A percentile compares a stretch with the other conserved stretches of the same genome.
These are phyloP conservation scores for Leccinum griseonigrum DNA, from an alignment of 1,284 basidiomycete genomes.

Conservation along the genomic window DNA sequence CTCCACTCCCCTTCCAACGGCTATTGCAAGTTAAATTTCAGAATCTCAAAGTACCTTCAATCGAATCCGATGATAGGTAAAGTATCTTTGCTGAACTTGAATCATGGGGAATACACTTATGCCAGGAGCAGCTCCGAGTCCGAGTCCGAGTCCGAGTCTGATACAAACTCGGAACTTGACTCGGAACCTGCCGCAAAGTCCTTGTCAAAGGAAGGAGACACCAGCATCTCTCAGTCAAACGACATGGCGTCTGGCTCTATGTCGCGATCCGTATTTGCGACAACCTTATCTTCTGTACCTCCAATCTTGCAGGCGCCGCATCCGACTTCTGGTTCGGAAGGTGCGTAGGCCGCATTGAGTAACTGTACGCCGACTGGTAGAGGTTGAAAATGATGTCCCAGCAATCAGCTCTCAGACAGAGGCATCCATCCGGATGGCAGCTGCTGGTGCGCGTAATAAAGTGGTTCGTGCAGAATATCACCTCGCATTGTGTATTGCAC, in stretches of 20 bases:
- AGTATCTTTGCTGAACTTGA: background rate
- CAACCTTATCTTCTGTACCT: background rate
- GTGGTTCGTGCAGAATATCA: background rate
- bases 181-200: background rate
- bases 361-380: background rate
- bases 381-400: background rate
- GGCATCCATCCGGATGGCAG: background rate
- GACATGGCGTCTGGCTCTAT: background rate
- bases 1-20: background rate
- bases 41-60: background rate
- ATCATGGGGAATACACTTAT: background rate
- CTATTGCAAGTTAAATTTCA: background rate
- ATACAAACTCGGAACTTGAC: background rate
- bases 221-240: background rate
- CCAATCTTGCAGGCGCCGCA: background rate
- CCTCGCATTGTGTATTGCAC: background rate
- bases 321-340: background rate
- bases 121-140: background rate
- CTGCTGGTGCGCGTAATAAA: background rate
- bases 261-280: background rate
- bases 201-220: background rate
- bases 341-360: background rate
- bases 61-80: background rate
- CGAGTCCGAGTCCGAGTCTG: background rate
- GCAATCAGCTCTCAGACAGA: background rate